Evolutionary conservation across 768 basidiomycete genomes (phyloP).

Genomic region (Leucosporidium yakuticum): DNA sequence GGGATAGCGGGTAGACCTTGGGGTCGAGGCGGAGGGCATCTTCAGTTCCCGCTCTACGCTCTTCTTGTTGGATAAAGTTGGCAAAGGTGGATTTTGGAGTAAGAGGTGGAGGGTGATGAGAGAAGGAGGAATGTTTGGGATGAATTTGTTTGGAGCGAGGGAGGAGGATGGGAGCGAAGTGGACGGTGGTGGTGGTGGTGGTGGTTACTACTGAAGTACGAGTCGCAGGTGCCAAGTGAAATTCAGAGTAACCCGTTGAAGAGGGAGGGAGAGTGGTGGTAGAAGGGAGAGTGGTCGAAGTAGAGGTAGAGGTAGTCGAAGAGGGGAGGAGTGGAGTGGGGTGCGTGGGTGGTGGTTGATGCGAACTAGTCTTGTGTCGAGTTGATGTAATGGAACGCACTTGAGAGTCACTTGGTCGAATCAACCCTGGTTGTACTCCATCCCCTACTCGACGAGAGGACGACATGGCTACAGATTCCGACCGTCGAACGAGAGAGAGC

Average conservation of each 20-base stretch:
- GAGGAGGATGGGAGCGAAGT: slow-evolving; percentile 33
- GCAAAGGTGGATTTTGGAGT: background rate
- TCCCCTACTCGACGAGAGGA: too few relatives aligned
- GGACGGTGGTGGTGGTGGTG: slow-evolving; percentile 25
- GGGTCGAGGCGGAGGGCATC: slow-evolving; percentile 14
- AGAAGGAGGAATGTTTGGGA: slow-evolving; percentile 7
- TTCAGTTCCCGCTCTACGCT: background rate
- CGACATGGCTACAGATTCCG: too few relatives aligned
- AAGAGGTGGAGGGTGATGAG: background rate
- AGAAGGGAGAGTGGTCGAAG: too few relatives aligned
- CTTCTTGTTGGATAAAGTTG: background rate
- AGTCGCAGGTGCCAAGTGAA: slow-evolving; percentile 24
- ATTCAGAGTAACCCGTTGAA: slow-evolving; percentile 15
- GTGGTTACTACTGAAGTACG: slow-evolving; percentile 27
- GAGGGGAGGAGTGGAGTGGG: too few relatives aligned
- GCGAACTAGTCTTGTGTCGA: too few relatives aligned
- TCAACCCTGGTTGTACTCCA: too few relatives aligned
- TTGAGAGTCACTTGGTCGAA: too few relatives aligned
- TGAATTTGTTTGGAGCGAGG: slow-evolving; percentile 12
- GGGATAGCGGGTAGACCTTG: slow-evolving; percentile 26
- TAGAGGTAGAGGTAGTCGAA: too few relatives aligned
- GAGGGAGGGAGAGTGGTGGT: background rate
- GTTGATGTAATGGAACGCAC: too few relatives aligned
- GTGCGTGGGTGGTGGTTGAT: too few relatives aligned
- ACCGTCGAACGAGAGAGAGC: too few relatives aligned